Conservation (phyloP, 2,329 filamentous ascomycete species). For the Aspergillus candidus region DNA sequence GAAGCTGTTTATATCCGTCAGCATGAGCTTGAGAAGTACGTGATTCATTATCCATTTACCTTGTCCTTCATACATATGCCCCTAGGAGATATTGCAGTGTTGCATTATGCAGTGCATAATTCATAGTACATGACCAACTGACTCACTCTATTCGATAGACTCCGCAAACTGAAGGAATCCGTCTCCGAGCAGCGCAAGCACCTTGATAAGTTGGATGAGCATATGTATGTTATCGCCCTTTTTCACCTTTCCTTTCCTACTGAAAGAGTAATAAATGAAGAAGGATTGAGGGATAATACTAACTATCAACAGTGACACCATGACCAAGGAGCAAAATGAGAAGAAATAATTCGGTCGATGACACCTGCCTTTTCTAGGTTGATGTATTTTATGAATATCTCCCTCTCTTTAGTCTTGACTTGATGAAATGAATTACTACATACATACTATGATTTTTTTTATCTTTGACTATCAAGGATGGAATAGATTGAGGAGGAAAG, state of each 20-base stretch:
- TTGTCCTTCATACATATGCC: not conserved
- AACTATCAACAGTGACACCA: slow-evolving; percentile 56
- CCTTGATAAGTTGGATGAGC: slow-evolving; percentile 75
- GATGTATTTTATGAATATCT: not conserved
- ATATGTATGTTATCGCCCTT: slow-evolving; percentile 60
- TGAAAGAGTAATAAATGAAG: too few relatives aligned
- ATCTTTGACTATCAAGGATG: not conserved
- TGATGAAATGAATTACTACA: not conserved
- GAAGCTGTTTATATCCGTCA: slow-evolving; percentile 80
- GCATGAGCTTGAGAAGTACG: slow-evolving; percentile 80
- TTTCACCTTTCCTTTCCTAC: too few relatives aligned
- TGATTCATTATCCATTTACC: slow-evolving; percentile 2
- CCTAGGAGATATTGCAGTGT: too few relatives aligned
- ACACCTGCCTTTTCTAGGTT: too few relatives aligned
- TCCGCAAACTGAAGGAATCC: slow-evolving; percentile 62
- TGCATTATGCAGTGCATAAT: too few relatives aligned
- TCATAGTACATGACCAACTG: slow-evolving; percentile 1
- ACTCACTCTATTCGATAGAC: slow-evolving; percentile 36
- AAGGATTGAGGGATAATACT: too few relatives aligned
- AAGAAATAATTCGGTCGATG: slow-evolving; percentile 45
- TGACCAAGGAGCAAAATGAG: slow-evolving; percentile 66
- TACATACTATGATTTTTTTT: not conserved
- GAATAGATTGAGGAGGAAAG: not conserved
- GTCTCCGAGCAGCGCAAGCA: slow-evolving; percentile 73
- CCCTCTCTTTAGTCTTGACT: too few relatives aligned